Evolutionary conservation across 208 protist genomes (phyloP).

Genomic region (Trypanosoma brucei): DNA sequence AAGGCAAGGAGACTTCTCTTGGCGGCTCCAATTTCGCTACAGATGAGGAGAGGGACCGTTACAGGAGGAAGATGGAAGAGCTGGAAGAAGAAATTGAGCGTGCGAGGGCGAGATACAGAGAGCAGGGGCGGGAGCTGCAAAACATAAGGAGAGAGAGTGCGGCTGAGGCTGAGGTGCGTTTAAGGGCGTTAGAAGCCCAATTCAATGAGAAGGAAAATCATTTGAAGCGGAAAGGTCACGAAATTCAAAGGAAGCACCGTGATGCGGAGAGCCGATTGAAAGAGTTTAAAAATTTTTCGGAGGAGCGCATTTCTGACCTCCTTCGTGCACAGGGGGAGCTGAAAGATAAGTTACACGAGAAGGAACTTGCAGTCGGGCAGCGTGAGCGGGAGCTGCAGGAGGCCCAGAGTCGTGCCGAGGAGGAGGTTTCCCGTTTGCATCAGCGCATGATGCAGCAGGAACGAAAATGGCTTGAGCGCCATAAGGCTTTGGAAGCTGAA

Average conservation of each 20-base stretch:
- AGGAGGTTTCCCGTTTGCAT: conserved; percentile 37
- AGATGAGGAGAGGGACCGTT: conserved; percentile 56
- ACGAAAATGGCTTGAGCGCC: conserved; percentile 44
- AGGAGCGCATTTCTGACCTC: conserved; percentile 49
- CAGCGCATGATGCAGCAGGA: conserved; percentile 28
- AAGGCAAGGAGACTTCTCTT: conserved; percentile 31
- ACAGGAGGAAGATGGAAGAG: conserved; percentile 57
- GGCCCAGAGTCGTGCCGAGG: conserved; percentile 30
- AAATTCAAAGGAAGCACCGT: conserved; percentile 36
- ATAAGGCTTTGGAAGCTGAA: conserved; percentile 37
- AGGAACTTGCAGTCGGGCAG: conserved; percentile 30
- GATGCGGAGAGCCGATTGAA: conserved; percentile 45
- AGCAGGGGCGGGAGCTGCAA: conserved; percentile 45
- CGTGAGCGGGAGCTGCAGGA: conserved; percentile 44
- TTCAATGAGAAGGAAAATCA: conserved; percentile 33
- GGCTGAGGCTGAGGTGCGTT: conserved; percentile 25
- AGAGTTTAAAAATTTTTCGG: conserved; percentile 34
- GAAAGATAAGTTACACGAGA: conserved; percentile 39
- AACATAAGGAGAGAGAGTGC: conserved; percentile 29
- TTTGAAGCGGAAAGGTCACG: conserved; percentile 41
- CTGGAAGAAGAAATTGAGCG: conserved; percentile 61
- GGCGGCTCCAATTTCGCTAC: conserved; percentile 37
- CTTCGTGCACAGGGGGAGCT: conserved; percentile 44
- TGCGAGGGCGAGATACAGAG: conserved; percentile 35
- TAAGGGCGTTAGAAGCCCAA: conserved; percentile 57